Evolutionary conservation across 2,329 filamentous ascomycete genomes (phyloP).

Genomic region (Fusarium sp.): DNA sequence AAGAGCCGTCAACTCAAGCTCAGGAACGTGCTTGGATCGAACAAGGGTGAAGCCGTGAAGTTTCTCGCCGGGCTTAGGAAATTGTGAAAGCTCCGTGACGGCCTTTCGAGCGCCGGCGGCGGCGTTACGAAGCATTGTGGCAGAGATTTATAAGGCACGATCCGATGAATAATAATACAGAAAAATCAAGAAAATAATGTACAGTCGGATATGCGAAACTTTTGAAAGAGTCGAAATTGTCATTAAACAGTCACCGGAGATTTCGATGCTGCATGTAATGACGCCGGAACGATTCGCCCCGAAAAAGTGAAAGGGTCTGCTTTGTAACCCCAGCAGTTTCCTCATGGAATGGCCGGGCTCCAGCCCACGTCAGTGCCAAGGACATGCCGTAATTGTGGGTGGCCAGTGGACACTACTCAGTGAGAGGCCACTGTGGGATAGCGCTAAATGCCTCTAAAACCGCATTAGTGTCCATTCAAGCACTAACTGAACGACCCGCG

Average conservation of each 20-base stretch:
- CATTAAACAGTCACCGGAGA: conserved; percentile 29
- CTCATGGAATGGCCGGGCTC: conserved; percentile 1
- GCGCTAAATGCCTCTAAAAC: not conserved
- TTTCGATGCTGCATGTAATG: conserved; percentile 39
- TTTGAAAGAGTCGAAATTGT: conserved; percentile 9
- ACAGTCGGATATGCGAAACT: conserved; percentile 14
- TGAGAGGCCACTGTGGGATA: conserved; percentile 20
- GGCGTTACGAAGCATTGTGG: conserved; percentile 61
- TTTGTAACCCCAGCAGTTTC: conserved; percentile 25
- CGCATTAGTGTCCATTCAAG: conserved; percentile 8
- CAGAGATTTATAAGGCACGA: not conserved
- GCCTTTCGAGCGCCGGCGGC: conserved; percentile 65
- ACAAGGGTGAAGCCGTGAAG: conserved; percentile 93
- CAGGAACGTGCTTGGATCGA: conserved; percentile 89
- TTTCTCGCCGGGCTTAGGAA: conserved; percentile 82
- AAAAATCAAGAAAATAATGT: conserved; percentile 16
- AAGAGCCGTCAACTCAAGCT: conserved; percentile 90
- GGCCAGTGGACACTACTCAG: conserved; percentile 24
- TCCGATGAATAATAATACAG: conserved; percentile 32
- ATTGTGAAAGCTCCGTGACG: conserved; percentile 77
- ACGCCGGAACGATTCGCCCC: conserved; percentile 31
- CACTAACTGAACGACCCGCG: not conserved
- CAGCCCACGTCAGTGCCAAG: conserved; percentile 36
- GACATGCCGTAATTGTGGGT: conserved; percentile 33
- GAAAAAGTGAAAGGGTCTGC: conserved; percentile 29